phyloP scores from a whole-genome alignment of 169 alveolate genomes.

The Babesia gibsoni region DNA sequence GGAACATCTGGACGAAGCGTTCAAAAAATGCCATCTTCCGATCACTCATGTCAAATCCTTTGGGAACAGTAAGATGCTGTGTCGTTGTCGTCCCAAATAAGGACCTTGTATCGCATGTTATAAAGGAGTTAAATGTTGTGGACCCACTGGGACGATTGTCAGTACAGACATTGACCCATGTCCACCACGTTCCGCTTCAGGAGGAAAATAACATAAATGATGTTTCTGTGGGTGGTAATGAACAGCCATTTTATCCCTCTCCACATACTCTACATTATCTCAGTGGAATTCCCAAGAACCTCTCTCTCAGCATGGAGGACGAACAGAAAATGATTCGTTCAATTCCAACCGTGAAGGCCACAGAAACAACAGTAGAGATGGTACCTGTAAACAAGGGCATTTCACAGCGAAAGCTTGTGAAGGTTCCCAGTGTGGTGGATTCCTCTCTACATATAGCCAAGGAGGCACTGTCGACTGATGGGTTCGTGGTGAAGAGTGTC shows the following conservation, averaged over 20 bases:
- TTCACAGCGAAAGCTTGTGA: neutral
- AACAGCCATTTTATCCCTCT: slow-evolving; percentile 20
- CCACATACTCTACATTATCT: slow-evolving; percentile 10
- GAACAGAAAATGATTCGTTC: slow-evolving; percentile 28
- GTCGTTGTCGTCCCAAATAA: slow-evolving; percentile 69
- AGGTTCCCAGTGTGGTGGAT: neutral
- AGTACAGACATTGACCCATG: slow-evolving; percentile 68
- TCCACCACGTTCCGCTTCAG: slow-evolving; percentile 17
- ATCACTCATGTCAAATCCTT: slow-evolving; percentile 44
- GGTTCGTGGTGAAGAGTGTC: slow-evolving; percentile 27
- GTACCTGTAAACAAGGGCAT: slow-evolving; percentile 35
- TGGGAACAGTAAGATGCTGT: slow-evolving; percentile 48
- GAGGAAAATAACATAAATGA: neutral
- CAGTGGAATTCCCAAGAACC: neutral
- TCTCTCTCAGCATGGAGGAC: slow-evolving; percentile 39
- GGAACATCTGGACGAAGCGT: slow-evolving; percentile 27
- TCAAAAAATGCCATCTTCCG: slow-evolving; percentile 42
- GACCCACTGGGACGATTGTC: slow-evolving; percentile 69
- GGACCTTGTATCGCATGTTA: slow-evolving; percentile 68
- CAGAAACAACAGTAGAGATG: slow-evolving; percentile 16
- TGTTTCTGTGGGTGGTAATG: neutral
- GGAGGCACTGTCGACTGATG: slow-evolving; percentile 23
- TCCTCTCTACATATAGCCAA: neutral
- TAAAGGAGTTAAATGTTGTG: slow-evolving; percentile 46
- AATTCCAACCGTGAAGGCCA: slow-evolving; percentile 18